phyloP scores from a whole-genome alignment of 2,329 filamentous ascomycete genomes.

The Tothia fuscella region DNA sequence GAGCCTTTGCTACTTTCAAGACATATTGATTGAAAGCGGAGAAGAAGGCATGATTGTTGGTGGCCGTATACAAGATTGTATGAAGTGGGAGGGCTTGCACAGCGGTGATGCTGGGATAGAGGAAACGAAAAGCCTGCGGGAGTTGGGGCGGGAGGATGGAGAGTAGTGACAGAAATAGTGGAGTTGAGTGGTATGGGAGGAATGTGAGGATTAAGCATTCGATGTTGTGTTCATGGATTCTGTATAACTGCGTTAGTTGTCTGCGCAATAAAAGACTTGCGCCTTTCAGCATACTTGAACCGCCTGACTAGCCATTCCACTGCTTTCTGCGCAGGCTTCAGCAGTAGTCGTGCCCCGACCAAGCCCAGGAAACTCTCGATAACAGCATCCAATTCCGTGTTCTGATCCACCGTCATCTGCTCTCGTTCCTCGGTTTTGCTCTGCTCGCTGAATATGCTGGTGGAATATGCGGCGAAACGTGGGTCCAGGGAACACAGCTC shows the following conservation, averaged over 20 bases:
- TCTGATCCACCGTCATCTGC: constrained; percentile 71
- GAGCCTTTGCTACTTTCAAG: constrained; percentile 56
- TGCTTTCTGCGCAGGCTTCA: constrained; percentile 81
- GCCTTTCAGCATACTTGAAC: constrained; percentile 55
- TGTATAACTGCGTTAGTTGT: constrained; percentile 25
- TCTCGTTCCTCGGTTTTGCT: constrained; percentile 80
- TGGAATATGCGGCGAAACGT: constrained; percentile 62
- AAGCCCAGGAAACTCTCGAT: constrained; percentile 76
- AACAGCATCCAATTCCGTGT: constrained; percentile 64
- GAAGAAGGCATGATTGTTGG: constrained; percentile 66
- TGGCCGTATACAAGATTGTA: constrained; percentile 71
- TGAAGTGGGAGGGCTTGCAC: constrained; percentile 66
- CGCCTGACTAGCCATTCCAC: constrained; percentile 90
- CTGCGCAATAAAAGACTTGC: constrained; percentile 10
- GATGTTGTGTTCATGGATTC: constrained; percentile 87
- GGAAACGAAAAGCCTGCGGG: constrained; percentile 66
- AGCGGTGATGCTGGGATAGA: constrained; percentile 74
- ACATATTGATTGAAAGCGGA: constrained; percentile 67
- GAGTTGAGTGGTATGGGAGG: constrained; percentile 80
- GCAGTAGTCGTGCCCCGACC: constrained; percentile 60
- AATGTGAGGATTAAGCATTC: constrained; percentile 69
- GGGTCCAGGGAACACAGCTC: constrained; percentile 81
- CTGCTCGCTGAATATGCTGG: constrained; percentile 83
- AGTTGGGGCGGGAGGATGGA: constrained; percentile 73
- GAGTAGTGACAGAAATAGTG: constrained; percentile 72